Evolutionary conservation across 2,329 filamentous ascomycete species (phyloP).

Genomic region (Phyllosticta capitalensis): DNA sequence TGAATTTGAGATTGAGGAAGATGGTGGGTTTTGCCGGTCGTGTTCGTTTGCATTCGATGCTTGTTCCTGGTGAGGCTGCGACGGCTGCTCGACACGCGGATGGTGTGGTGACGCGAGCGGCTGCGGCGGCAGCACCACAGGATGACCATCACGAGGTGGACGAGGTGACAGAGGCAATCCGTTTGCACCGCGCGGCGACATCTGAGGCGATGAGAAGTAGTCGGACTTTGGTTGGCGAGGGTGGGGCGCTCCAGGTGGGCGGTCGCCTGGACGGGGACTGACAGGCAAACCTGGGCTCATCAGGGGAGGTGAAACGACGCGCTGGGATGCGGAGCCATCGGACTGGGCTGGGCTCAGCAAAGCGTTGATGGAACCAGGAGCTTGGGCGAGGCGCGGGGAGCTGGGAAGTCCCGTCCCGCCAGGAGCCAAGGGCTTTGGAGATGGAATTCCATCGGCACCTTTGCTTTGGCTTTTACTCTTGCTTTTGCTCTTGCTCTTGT

Average conservation of each 20-base stretch:
- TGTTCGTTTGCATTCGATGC: not conserved
- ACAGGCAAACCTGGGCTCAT: constrained; percentile 55
- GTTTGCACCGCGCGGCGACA: constrained; percentile 48
- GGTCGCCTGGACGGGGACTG: constrained; percentile 51
- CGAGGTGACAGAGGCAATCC: constrained; percentile 59
- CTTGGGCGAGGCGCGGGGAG: constrained; percentile 28
- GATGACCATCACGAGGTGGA: constrained; percentile 62
- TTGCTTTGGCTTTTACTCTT: constrained; percentile 35
- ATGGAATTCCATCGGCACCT: constrained; percentile 16
- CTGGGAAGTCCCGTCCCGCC: constrained; percentile 20
- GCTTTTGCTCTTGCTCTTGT: constrained; percentile 50
- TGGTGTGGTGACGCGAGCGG: constrained; percentile 49
- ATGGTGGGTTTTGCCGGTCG: not conserved
- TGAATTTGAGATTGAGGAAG: constrained; percentile 19
- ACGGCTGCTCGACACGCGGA: constrained; percentile 28
- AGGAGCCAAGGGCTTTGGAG: constrained; percentile 9
- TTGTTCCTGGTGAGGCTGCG: constrained; percentile 18
- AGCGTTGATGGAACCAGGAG: constrained; percentile 27
- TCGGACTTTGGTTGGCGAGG: constrained; percentile 48
- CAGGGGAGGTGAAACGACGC: constrained; percentile 35
- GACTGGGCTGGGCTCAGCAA: constrained; percentile 42
- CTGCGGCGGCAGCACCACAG: constrained; percentile 51
- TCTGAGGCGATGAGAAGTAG: constrained; percentile 50
- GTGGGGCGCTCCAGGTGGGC: constrained; percentile 50
- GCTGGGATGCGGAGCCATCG: constrained; percentile 30